Conservation (phyloP, 2,329 filamentous ascomycete genomes). For the Diaporthe sp. region DNA sequence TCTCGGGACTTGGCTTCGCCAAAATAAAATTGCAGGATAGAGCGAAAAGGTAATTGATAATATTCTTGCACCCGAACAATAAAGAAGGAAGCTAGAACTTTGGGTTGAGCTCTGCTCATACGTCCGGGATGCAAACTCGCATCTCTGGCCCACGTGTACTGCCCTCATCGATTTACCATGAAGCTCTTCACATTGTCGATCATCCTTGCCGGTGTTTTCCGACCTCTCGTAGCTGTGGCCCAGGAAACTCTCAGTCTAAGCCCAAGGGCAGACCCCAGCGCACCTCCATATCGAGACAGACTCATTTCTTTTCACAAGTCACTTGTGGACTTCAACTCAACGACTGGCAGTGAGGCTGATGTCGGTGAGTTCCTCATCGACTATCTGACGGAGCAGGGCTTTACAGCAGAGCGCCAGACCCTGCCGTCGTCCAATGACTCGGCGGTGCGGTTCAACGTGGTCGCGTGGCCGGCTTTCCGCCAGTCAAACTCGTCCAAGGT, state of each 20-base stretch:
- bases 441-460: conserved; percentile 76
- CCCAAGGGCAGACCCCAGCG: background rate
- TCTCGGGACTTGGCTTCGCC: background rate
- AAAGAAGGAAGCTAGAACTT: background rate
- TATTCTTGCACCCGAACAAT: too few relatives aligned
- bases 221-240: background rate
- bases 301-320: conserved; percentile 81
- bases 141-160: background rate
- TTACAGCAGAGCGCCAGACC: conserved; percentile 19
- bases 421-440: background rate
- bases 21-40: too few relatives aligned
- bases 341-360: conserved; percentile 75
- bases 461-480: conserved; percentile 71
- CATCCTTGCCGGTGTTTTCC: background rate
- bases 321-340: conserved; percentile 79
- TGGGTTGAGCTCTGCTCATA: background rate
- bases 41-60: background rate
- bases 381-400: conserved; percentile 65
- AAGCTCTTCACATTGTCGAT: background rate
- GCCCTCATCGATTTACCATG: background rate
- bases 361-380: conserved; percentile 77
- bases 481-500: conserved; percentile 63
- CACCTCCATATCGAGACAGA: conserved; percentile 56
- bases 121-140: background rate
- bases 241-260: background rate